Evolutionary conservation across 768 basidiomycete species (phyloP), one percentile per base, ranked within the genome.

Genomic region (Naganishia randhawae): DNA sequence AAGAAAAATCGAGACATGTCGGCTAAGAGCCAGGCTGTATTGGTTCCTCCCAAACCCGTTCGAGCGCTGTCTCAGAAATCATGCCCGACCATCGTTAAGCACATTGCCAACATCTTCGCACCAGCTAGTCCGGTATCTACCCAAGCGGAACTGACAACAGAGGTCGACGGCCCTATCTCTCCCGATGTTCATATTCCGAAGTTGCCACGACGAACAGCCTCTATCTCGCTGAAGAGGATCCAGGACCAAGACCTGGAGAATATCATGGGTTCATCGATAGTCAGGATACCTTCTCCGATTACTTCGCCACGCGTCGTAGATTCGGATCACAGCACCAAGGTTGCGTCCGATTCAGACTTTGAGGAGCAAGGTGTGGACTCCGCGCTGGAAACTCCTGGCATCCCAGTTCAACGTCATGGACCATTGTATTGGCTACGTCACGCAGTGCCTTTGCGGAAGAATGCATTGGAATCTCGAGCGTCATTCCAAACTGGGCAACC

Each of bases 221-320:
- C 57, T 11, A 68, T 68, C 48, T 62, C 67, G 50, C 61, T 68
- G 33, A 68, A 68, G 50, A 29, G 67, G 35, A 68, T 68, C 50
- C 67, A 68, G 37, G 67, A 68, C 22, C 50, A 68, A 19, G 67
- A 68, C 31, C 27, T 68, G n/a, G 67, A 68, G 42, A 37, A 57
- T n/a, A 54, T 68, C 50, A 62, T 68, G 57, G 50, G 55, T 16
- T 50, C 66, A 8, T 61, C 57, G 6, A 41, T 29, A 11, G 39
- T 37, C 54, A 33, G 57, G 57, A 61, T 61, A 14, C 57, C 57
- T 11, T 61, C 57, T n/a, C 57, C 57, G 32, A 35, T 61, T 10
- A 22, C 27, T 6, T 42, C 57, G 3, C 39, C 57, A 3, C 13
- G 57, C n/a, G 11, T 29, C 10, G 37, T 25, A 0, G 19, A 35